These are phyloP conservation scores for Colletotrichum tofieldiae DNA, from an alignment of 2,329 filamentous ascomycete genomes.

Conservation along the genomic window DNA sequence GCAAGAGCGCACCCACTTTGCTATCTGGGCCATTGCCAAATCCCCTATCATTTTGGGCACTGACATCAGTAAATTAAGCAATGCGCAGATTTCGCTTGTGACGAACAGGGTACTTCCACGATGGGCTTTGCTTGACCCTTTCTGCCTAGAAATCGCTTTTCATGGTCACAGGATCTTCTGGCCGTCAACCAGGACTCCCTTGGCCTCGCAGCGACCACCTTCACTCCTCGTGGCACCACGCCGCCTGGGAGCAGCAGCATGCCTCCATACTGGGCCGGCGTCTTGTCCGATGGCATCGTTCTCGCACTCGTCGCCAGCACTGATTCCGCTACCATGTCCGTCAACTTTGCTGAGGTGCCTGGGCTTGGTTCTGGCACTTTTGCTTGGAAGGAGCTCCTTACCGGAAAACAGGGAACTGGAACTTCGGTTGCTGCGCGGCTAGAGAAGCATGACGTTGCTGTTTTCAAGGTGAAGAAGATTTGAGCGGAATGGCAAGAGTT, in stretches of 20 bases:
- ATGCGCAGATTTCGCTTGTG: background rate
- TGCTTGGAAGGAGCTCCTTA: background rate
- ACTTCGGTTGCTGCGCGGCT: background rate
- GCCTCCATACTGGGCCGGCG: background rate
- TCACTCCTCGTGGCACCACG: background rate
- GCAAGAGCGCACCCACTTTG: slow-evolving; percentile 61
- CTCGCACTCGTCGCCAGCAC: background rate
- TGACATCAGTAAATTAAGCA: slow-evolving; percentile 48
- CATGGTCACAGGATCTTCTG: background rate
- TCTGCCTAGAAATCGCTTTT: background rate
- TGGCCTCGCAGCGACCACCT: background rate
- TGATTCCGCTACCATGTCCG: background rate
- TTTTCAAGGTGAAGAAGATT: background rate
- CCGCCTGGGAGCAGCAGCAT: background rate
- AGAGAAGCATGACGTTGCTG: background rate
- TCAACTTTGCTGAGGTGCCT: background rate
- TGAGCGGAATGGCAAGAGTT: background rate
- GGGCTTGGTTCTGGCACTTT: background rate
- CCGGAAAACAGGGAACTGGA: background rate
- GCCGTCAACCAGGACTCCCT: slow-evolving; percentile 3
- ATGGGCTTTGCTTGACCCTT: background rate
- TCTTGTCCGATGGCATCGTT: background rate
- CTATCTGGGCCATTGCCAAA: slow-evolving; percentile 62
- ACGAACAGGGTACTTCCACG: background rate
- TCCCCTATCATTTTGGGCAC: slow-evolving; percentile 60